Percentiles rank a stretch among this genome's conserved stretches.
These are phyloP conservation scores for Trichoderma virens DNA, from an alignment of 495 filamentous ascomycete species.

Conservation along the genomic window DNA sequence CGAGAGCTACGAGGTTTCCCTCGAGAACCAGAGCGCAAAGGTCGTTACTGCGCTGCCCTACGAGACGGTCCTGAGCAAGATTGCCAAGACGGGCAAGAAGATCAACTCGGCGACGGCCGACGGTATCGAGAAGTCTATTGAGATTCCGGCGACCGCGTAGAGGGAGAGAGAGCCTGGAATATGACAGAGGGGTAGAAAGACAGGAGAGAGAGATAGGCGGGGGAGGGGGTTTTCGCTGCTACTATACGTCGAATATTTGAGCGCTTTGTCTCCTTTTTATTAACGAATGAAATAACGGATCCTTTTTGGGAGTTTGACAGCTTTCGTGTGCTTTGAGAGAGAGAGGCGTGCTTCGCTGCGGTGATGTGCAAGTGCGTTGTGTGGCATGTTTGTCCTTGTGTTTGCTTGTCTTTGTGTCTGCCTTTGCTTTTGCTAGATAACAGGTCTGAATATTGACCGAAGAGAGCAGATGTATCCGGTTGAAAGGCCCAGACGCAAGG, in stretches of 20 bases:
- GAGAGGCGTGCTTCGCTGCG: too few relatives aligned
- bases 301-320: not conserved
- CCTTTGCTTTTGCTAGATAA: too few relatives aligned
- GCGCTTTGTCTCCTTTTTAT: not conserved
- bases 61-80: slow-evolving; percentile 74
- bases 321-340: too few relatives aligned
- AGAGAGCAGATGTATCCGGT: too few relatives aligned
- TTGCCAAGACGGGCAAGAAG: slow-evolving; percentile 93
- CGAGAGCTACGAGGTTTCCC: slow-evolving; percentile 76
- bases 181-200: too few relatives aligned
- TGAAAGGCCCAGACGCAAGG: too few relatives aligned
- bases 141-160: slow-evolving; percentile 26
- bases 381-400: too few relatives aligned
- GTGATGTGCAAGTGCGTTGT: too few relatives aligned
- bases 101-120: slow-evolving; percentile 66
- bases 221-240: not conserved
- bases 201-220: not conserved
- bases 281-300: not conserved
- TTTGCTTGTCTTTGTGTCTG: too few relatives aligned
- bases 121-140: slow-evolving; percentile 40
- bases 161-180: not conserved
- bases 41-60: slow-evolving; percentile 67
- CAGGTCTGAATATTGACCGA: too few relatives aligned
- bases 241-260: not conserved
- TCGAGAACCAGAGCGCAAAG: slow-evolving; percentile 71